Percentiles rank a stretch among this genome's conserved stretches.
Conservation (phyloP, 2,329 filamentous ascomycete species). For the Trichoderma harzianum region DNA sequence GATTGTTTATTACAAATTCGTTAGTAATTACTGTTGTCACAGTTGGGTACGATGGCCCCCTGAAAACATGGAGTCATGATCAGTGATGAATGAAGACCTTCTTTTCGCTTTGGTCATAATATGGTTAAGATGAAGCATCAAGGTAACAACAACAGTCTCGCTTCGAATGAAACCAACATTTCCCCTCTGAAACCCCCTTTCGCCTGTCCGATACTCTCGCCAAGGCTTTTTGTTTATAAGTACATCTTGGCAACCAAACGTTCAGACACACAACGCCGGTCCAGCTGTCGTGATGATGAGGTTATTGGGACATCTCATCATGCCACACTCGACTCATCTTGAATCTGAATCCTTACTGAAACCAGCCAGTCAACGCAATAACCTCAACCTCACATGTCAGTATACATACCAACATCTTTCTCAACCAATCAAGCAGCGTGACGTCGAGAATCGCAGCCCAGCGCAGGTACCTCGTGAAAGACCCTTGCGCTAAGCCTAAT, state of each 20-base stretch:
- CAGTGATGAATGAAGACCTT: not conserved
- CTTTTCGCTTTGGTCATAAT: not conserved
- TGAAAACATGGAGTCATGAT: not conserved
- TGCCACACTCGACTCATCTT: not conserved
- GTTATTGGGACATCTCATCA: not conserved
- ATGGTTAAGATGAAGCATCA: not conserved
- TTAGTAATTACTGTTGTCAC: not conserved
- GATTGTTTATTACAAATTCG: not conserved
- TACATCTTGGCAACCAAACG: not conserved
- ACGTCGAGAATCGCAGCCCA: not conserved
- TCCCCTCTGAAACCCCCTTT: not conserved
- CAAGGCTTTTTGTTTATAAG: not conserved
- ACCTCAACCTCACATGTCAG: not conserved
- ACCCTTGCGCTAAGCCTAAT: constrained; percentile 17
- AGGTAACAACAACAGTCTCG: not conserved
- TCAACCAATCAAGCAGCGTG: not conserved
- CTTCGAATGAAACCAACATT: not conserved
- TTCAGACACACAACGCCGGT: not conserved
- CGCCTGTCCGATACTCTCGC: not conserved
- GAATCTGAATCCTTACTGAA: too few relatives aligned
- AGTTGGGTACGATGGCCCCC: not conserved
- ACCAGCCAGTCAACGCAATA: not conserved
- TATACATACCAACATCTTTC: not conserved
- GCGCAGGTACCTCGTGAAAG: constrained; percentile 8
- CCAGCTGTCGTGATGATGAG: too few relatives aligned